Evolutionary conservation across 768 basidiomycete genomes (phyloP), one percentile per base, ranked within the genome.

Genomic region (Termitomyces heimii): DNA sequence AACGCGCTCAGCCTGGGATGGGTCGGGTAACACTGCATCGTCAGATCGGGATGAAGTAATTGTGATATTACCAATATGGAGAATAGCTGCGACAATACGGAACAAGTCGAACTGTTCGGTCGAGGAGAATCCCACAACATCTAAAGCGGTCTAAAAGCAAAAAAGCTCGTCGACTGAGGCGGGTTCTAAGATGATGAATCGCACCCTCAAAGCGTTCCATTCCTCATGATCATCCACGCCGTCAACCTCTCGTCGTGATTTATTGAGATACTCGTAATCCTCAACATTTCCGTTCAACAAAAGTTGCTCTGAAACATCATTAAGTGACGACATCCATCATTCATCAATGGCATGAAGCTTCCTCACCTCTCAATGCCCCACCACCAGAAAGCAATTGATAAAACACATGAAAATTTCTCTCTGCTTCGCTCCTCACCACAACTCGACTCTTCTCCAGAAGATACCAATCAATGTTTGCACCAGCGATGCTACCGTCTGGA

Each of bases 381-480:
- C 80, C 84, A n/a, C 90, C 89, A 31, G 86, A 85, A 66, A 99
- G 77, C 29, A 98, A 66, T 73, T 98, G 94, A 70, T 98, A 99
- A 71, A 99, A 98, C 2, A 98, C 92, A 70, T 98, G 97, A 67
- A 98, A 99, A 67, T 84, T 89, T 34, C 97, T 79, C 73, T 99
- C 97, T 0, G 89, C 91, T 57, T 88, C 85, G 60, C 85, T 92
- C 53, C 97, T 77, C 40, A 84, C 84, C 8, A 96, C 92, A 2
- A 99, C 96, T 61, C 97, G 76, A 66, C 93, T 95, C 79, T 99
- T 99, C 77, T 99, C 97, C 56, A 99, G 75, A 31, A 99, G 77
- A 69, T 99, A 99, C 97, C 97, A 98, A 70, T 99, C 95, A 58
- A 98, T 94, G 67, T 94, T 98, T 26, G 97, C 97, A 0, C 97